Conservation (phyloP, 2,329 filamentous ascomycete genomes). For the Xylaria sp. region DNA sequence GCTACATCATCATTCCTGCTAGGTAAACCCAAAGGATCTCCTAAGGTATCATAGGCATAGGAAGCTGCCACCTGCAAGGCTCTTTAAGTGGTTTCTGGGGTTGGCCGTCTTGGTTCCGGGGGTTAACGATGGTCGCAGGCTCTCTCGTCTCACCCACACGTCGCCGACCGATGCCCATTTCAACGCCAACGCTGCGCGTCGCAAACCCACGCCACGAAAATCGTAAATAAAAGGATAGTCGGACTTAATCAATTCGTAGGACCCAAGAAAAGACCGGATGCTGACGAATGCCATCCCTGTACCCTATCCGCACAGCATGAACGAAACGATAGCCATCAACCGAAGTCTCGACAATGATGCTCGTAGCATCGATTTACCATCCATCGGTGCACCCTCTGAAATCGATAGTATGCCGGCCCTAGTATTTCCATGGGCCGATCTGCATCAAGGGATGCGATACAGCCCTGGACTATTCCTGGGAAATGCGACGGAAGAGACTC, state of each 20-base stretch:
- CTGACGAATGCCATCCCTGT: neutral
- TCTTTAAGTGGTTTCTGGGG: too few species aligned
- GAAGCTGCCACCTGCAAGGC: too few species aligned
- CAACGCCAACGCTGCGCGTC: neutral
- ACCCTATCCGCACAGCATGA: neutral
- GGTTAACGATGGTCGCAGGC: too few species aligned
- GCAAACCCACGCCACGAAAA: neutral
- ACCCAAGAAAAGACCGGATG: neutral
- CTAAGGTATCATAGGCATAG: too few species aligned
- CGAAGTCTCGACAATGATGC: neutral
- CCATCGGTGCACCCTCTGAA: neutral
- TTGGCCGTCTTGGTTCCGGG: too few species aligned
- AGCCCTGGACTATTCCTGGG: neutral
- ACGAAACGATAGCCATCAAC: neutral
- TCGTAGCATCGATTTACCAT: neutral
- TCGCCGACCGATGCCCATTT: too few species aligned
- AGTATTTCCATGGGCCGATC: conserved; percentile 10
- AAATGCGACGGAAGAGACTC: neutral
- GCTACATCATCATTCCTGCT: too few species aligned
- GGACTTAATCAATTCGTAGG: neutral
- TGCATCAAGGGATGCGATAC: neutral
- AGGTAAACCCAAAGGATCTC: too few species aligned
- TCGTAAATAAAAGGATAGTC: neutral
- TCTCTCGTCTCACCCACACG: too few species aligned
- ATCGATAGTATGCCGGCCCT: neutral